Percentiles rank a stretch among this genome's conserved stretches.
These are phyloP conservation scores for Colletotrichum salicis DNA, from an alignment of 2,329 filamentous ascomycete species.

Conservation along the genomic window DNA sequence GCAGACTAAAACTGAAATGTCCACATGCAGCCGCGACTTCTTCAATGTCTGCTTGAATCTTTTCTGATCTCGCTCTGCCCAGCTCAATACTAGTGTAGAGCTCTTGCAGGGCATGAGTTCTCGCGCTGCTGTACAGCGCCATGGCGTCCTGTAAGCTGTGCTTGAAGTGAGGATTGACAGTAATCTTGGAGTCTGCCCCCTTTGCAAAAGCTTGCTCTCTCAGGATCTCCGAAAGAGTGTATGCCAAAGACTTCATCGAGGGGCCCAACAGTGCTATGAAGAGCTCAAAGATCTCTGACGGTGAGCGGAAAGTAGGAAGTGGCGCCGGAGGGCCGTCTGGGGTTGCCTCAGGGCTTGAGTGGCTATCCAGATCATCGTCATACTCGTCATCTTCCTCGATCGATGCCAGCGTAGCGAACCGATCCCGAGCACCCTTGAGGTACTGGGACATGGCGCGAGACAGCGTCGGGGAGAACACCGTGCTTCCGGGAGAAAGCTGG, in stretches of 20 bases:
- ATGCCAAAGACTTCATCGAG: conserved; percentile 95
- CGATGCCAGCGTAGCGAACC: conserved; percentile 62
- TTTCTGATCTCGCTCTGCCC: conserved; percentile 73
- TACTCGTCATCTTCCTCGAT: conserved; percentile 73
- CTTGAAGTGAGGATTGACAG: conserved; percentile 81
- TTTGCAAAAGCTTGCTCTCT: conserved; percentile 85
- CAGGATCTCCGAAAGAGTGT: conserved; percentile 88
- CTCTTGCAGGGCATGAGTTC: conserved; percentile 78
- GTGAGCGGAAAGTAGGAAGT: conserved; percentile 61
- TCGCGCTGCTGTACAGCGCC: conserved; percentile 79
- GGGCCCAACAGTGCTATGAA: conserved; percentile 92
- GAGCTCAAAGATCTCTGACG: conserved; percentile 88
- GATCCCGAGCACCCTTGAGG: conserved; percentile 55
- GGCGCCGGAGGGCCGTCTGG: conserved; percentile 37
- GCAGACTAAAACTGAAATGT: conserved; percentile 92
- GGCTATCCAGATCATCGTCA: conserved; percentile 37
- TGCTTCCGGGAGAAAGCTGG: conserved; percentile 44
- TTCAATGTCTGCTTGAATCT: conserved; percentile 91
- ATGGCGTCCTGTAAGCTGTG: conserved; percentile 85
- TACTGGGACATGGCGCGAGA: conserved; percentile 44
- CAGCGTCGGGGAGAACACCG: conserved; percentile 44
- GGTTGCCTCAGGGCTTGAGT: conserved; percentile 56
- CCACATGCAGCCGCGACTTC: conserved; percentile 98
- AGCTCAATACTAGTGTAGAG: conserved; percentile 85
- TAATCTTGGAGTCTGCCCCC: conserved; percentile 74